phyloP scores from a whole-genome alignment of 2,329 filamentous ascomycete genomes.

The Colletotrichum sp. region DNA sequence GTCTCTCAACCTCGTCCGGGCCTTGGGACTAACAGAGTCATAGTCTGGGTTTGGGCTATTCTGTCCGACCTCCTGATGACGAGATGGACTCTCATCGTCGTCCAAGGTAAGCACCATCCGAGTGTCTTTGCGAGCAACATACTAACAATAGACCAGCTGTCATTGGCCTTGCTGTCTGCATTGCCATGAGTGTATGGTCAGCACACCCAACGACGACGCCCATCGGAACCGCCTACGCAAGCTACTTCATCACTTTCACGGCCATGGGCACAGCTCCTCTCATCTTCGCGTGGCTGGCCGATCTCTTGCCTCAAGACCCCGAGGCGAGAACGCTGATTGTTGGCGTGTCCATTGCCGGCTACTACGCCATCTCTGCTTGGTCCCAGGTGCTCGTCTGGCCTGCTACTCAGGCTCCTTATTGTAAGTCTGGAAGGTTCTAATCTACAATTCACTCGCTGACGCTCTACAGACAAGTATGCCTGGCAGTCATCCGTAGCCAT shows the following conservation, averaged over 20 bases:
- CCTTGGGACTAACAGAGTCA: neutral
- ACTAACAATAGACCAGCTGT: constrained; percentile 26
- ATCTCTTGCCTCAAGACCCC: constrained; percentile 51
- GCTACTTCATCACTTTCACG: constrained; percentile 55
- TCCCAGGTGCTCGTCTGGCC: constrained; percentile 58
- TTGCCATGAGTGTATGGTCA: constrained; percentile 61
- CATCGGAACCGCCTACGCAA: constrained; percentile 52
- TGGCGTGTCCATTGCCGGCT: constrained; percentile 51
- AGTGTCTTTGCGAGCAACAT: neutral
- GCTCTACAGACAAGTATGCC: constrained; percentile 42
- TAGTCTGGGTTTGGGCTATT: constrained; percentile 59
- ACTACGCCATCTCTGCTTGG: constrained; percentile 57
- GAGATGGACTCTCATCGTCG: constrained; percentile 54
- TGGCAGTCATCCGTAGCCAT: constrained; percentile 53
- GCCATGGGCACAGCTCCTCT: constrained; percentile 54
- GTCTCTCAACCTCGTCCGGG: no score
- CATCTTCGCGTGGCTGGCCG: constrained; percentile 57
- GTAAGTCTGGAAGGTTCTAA: constrained; percentile 28
- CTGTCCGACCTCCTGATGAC: constrained; percentile 54
- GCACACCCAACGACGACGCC: constrained; percentile 44
- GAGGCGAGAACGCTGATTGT: constrained; percentile 54
- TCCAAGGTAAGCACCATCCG: constrained; percentile 38
- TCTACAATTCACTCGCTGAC: neutral
- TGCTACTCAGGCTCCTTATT: constrained; percentile 53
- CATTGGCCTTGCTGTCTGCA: constrained; percentile 51